Conservation (phyloP, 805 yeast species). For the Hagleromyces aurorensis region DNA sequence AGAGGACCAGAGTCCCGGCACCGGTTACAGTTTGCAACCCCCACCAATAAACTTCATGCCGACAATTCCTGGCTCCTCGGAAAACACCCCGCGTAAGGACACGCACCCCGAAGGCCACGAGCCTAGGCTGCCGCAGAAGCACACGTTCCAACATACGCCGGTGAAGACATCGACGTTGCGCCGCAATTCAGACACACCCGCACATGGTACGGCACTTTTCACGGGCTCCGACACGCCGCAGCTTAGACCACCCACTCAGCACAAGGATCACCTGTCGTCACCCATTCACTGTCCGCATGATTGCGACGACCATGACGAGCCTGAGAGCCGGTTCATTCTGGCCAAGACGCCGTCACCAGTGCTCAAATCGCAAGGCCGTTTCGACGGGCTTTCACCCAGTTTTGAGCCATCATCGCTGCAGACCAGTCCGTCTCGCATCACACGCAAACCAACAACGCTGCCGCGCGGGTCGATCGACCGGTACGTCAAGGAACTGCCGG, state of each 20-base stretch:
- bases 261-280: too few relatives aligned
- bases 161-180: too few relatives aligned
- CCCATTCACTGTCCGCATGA: too few relatives aligned
- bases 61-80: slow-evolving; percentile 26
- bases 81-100: slow-evolving; percentile 19
- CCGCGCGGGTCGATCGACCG: slow-evolving; percentile 88
- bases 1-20: slow-evolving; percentile 3
- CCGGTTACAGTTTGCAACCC: slow-evolving; percentile 9
- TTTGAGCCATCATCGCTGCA: slow-evolving; percentile 7
- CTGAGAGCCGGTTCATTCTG: slow-evolving; percentile 31
- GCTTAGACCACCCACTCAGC: slow-evolving; percentile 9
- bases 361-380: slow-evolving; percentile 31
- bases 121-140: slow-evolving; percentile 22
- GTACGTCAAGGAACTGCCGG: slow-evolving; percentile 74
- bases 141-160: slow-evolving; percentile 27
- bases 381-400: slow-evolving; percentile 20
- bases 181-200: too few relatives aligned
- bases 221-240: slow-evolving; percentile 8
- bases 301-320: slow-evolving; percentile 12
- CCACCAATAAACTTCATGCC: slow-evolving; percentile 19
- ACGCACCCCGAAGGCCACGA: slow-evolving; percentile 8
- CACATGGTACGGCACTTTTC: slow-evolving; percentile 1
- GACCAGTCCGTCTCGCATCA: slow-evolving; percentile 22
- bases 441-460: slow-evolving; percentile 33
- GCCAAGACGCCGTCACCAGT: slow-evolving; percentile 41